Base-by-base conservation (phyloP, 2,329 filamentous ascomycete genomes). In the Aspergillus aculeatinus region DNA sequence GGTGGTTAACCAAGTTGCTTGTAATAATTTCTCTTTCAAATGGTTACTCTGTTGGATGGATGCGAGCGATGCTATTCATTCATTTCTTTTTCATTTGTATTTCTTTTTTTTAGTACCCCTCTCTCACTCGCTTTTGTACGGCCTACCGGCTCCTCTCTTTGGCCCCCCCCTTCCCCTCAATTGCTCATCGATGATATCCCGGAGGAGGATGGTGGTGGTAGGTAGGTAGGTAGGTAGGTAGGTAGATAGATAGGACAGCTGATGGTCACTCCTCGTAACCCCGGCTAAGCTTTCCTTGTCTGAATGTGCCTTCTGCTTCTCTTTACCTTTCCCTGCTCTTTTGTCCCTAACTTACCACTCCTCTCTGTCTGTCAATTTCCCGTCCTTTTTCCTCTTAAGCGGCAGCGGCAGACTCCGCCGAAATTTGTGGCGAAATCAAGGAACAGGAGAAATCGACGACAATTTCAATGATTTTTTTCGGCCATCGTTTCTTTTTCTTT, bases 251-350 rank as follows among this genome's bases (percentile, higher is more conserved):
- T 29, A 29, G 27, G 7, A 29, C 9, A 29, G 27, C 27, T 61
- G 33, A 35, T 35, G 33, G 39, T 44, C 39, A 19, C 16, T 44
- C 16, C 39, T 58, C 55, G 49, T 56, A 57, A 56, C 55, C 61
- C 27, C 65, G 64, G 66, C 63, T 67, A 68, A 68, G 65, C 64
- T 67, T 68, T 68, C 66, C 66, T 61, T 64, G 63, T 66, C 58
- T 59, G 60, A 55, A 23, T 29, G 49, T 51, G 47, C 35, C 51
- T 51, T 51, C 51, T 44, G 25, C 39, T 48, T 47, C 33, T 47
- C 33, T 51, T 57, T 60, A 54, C 25, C 16, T 16, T 39, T 58
- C 33, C 54, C 54, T 60, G 47, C 39, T 53, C 31, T 49, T 27
- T 54, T 42, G 60, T 29, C 44, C 53, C 31, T 60, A 35, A 12